Conservation (phyloP, 2,329 filamentous ascomycete genomes). For the Cladophialophora carrionii region DNA sequence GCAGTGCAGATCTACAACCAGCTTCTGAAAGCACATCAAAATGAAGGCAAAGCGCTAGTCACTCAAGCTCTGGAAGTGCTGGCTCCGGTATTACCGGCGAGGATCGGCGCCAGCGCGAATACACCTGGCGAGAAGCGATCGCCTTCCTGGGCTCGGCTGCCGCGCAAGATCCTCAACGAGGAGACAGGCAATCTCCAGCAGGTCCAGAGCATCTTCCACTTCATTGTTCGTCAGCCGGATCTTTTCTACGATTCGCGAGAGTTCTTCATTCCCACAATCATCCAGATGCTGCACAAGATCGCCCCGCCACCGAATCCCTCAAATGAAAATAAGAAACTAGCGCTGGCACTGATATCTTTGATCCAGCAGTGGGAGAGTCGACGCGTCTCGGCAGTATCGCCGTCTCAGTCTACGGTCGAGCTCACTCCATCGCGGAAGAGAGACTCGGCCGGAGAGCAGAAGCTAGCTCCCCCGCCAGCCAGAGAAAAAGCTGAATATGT, state of each 20-base stretch:
- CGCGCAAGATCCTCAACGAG: conserved; percentile 86
- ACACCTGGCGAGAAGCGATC: conserved; percentile 69
- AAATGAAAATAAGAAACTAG: conserved; percentile 87
- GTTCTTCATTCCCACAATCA: conserved; percentile 85
- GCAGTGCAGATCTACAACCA: conserved; percentile 93
- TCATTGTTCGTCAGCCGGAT: conserved; percentile 87
- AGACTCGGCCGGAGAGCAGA: conserved; percentile 53
- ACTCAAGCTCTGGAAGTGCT: conserved; percentile 93
- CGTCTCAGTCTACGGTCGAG: conserved; percentile 53
- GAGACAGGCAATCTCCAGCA: conserved; percentile 95
- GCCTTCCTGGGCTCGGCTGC: conserved; percentile 85
- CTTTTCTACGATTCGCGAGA: conserved; percentile 95
- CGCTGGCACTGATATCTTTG: conserved; percentile 84
- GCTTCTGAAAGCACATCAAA: conserved; percentile 87
- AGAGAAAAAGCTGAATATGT: conserved; percentile 62
- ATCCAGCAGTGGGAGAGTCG: conserved; percentile 93
- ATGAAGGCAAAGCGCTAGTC: conserved; percentile 87
- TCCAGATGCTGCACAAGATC: conserved; percentile 85
- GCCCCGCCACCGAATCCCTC: conserved; percentile 80
- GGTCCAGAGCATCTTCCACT: conserved; percentile 96
- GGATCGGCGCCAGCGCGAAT: conserved; percentile 61
- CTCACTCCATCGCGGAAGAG: conserved; percentile 66
- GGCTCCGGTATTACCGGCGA: conserved; percentile 88
- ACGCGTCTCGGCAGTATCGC: conserved; percentile 58
- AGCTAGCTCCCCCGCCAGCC: conserved; percentile 56